Evolutionary conservation across 2,329 filamentous ascomycete genomes (phyloP).

Genomic region (Diaporthe humulicola): DNA sequence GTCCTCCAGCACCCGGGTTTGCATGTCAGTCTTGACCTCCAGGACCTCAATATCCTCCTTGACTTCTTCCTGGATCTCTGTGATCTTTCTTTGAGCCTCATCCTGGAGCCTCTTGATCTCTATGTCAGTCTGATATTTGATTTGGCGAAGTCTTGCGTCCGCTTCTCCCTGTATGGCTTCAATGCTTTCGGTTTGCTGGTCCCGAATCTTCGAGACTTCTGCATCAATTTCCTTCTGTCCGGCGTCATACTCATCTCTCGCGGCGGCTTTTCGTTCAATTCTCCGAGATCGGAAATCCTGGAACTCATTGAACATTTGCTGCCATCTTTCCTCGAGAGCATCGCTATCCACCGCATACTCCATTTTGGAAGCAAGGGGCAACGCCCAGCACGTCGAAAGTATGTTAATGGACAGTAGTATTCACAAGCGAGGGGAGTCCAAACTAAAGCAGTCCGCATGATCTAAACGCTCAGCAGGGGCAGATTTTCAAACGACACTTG

Average conservation of each 20-base stretch:
- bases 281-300: neutral
- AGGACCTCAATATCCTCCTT: neutral
- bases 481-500: neutral
- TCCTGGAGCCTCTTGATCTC: neutral
- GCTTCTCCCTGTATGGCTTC: neutral
- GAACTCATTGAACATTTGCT: neutral
- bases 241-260: neutral
- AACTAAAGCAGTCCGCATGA: neutral
- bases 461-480: too few relatives aligned
- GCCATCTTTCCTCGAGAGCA: neutral
- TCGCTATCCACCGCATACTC: neutral
- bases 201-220: neutral
- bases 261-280: neutral
- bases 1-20: neutral
- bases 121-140: neutral
- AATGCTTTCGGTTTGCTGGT: neutral
- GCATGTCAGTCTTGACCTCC: neutral
- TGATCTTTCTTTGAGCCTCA: neutral
- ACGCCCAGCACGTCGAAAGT: rapidly evolving
- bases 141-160: neutral
- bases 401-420: neutral
- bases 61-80: neutral
- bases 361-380: neutral
- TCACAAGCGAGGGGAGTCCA: too few relatives aligned
- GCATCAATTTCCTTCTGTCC: neutral